Base-by-base conservation (phyloP, 106 monocot genomes). In the Alisma plantagoaquatica region DNA sequence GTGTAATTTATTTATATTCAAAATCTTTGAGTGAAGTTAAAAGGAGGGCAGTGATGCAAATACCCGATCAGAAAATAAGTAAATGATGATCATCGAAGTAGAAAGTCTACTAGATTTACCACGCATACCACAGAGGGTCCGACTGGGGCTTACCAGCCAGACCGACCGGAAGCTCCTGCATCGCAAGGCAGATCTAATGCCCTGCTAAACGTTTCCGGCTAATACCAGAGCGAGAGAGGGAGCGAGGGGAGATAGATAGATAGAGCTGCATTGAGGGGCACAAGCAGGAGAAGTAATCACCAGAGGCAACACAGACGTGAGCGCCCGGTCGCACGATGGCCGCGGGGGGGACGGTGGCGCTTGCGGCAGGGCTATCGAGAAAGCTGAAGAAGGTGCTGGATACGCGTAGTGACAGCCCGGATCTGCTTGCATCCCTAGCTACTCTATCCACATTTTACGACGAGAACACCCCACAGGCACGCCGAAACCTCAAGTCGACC, bases 341-440 rank as follows among this genome's bases (percentile, higher is more conserved):
- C 54, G 14, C 47, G 62, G 45, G 45, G 16, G 69, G 57, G 53
- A 72, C 49, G 41, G 54, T 59, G 23, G 41, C 64, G 20, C 57
- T 87, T 50, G 85, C 90, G 18, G 78, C 82, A 31, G 82, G 85
- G 33, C 59, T 81, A 31, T 58, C 76, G 44, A 59, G 82, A n/a
- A 69, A 84, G 58, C 82, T 78, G 67, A 73, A 79, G 71, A 92
- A 82, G 76, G 85, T 77, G 86, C 85, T 86, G 22, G 92, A 86
- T 62, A 86, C 82, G 8, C 73, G 86, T 18, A 86, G 79, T 14
- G 92, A 92, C 68, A 74, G 57, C 76, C 75, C 78, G 22, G 86
- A 92, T 55, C 78, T 92, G 52, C 70, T 79, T 12, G 68, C 75
- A 42, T 92, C 86, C 14, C 76, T 92, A 31, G 63, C 67, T 35